Conservation (phyloP, 768 basidiomycete species). For the Pulveroboletus ravenelii region DNA sequence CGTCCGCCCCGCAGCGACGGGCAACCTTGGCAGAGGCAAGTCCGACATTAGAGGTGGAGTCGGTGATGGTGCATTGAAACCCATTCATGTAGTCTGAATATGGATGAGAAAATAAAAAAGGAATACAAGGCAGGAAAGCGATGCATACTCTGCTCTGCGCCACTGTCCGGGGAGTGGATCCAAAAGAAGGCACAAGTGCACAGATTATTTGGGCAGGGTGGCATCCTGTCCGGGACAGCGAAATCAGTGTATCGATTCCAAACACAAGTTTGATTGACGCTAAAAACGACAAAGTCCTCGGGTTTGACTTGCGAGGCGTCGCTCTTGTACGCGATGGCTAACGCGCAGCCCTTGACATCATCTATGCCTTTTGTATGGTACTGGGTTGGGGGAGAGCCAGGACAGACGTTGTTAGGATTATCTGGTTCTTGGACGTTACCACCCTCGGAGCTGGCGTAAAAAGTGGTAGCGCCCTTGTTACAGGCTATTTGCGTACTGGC, state of each 20-base stretch:
- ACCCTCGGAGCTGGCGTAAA: slow-evolving; percentile 46
- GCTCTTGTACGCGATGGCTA: slow-evolving; percentile 75
- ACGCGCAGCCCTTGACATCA: slow-evolving; percentile 58
- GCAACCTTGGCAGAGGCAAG: slow-evolving; percentile 55
- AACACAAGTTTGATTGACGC: slow-evolving; percentile 71
- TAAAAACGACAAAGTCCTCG: slow-evolving; percentile 68
- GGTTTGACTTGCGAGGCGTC: slow-evolving; percentile 54
- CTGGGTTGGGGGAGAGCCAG: slow-evolving; percentile 36
- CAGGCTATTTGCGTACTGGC: slow-evolving; percentile 53
- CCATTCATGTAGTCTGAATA: slow-evolving; percentile 66
- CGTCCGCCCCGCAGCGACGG: slow-evolving; percentile 63
- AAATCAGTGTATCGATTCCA: slow-evolving; percentile 70
- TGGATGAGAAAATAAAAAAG: not conserved
- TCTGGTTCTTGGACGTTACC: slow-evolving; percentile 46
- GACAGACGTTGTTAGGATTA: slow-evolving; percentile 51
- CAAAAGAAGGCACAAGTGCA: slow-evolving; percentile 74
- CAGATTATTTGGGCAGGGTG: slow-evolving; percentile 56
- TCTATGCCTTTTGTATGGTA: slow-evolving; percentile 54
- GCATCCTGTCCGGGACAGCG: slow-evolving; percentile 61
- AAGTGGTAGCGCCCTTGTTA: slow-evolving; percentile 59
- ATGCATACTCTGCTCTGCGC: slow-evolving; percentile 57
- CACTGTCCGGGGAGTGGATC: slow-evolving; percentile 60
- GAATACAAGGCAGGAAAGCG: not conserved
- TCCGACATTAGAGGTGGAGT: slow-evolving; percentile 45
- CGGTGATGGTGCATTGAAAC: slow-evolving; percentile 61